phyloP scores from a whole-genome alignment of 306 rosid genomes.

The Casuarina equisetifolia region DNA sequence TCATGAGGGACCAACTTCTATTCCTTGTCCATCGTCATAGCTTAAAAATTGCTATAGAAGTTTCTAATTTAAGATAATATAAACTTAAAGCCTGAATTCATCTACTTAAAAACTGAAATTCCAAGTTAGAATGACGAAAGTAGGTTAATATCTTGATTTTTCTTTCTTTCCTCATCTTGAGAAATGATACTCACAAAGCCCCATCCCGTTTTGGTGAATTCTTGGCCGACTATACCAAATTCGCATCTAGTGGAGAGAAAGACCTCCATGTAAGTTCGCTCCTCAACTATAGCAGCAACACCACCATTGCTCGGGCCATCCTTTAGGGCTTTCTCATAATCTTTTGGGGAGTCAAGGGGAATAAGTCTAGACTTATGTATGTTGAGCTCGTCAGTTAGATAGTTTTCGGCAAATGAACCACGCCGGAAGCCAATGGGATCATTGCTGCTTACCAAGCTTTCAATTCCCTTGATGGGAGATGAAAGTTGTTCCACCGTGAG shows the following conservation, averaged over 20 bases:
- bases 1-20: too few species aligned
- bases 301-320: slow-evolving; percentile 79
- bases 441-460: slow-evolving; percentile 47
- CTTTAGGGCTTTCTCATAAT: slow-evolving; percentile 57
- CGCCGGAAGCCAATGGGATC: slow-evolving; percentile 78
- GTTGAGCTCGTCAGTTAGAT: slow-evolving; percentile 57
- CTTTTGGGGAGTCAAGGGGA: slow-evolving; percentile 57
- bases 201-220: slow-evolving; percentile 92
- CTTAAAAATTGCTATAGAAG: too few species aligned
- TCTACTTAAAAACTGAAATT: too few species aligned
- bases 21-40: too few species aligned
- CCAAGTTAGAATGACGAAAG: too few species aligned
- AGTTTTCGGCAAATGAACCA: slow-evolving; percentile 63
- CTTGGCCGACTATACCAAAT: slow-evolving; percentile 78
- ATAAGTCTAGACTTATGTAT: slow-evolving; percentile 65
- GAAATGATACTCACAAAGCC: slow-evolving; percentile 78
- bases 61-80: too few species aligned
- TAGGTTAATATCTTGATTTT: too few species aligned
- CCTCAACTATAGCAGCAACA: slow-evolving; percentile 76
- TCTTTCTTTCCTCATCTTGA: not conserved
- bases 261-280: slow-evolving; percentile 74
- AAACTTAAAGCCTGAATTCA: too few species aligned
- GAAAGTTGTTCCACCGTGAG: slow-evolving; percentile 85
- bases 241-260: slow-evolving; percentile 86
- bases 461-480: slow-evolving; percentile 81